A percentile compares a stretch with the other conserved stretches of the same genome.
phyloP scores from a whole-genome alignment of 2,329 filamentous ascomycete species.

The Graphilbum fragrans region DNA sequence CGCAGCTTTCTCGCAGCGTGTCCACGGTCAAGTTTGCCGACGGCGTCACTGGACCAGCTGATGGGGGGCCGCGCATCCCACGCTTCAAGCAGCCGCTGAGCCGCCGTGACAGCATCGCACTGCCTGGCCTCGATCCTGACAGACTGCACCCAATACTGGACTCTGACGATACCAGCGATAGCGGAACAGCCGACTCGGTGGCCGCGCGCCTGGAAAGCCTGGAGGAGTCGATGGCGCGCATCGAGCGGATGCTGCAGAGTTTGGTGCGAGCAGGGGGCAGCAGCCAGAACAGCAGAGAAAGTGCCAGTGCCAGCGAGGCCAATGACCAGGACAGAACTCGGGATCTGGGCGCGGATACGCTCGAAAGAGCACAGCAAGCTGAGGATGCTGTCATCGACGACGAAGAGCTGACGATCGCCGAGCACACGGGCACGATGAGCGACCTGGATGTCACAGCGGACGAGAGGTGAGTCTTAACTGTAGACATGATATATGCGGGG shows the following conservation, averaged over 20 bases:
- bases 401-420: conserved; percentile 3
- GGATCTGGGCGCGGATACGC: not conserved
- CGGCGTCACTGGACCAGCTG: not conserved
- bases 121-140: conserved; percentile 33
- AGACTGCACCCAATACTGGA: conserved; percentile 37
- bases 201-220: conserved; percentile 30
- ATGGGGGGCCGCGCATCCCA: not conserved
- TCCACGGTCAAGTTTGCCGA: conserved; percentile 9
- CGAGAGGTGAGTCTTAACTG: not conserved
- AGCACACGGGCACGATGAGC: conserved; percentile 10
- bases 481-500: no score
- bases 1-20: not conserved
- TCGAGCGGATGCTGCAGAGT: conserved; percentile 17
- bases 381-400: conserved; percentile 9
- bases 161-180: conserved; percentile 19
- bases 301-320: not conserved
- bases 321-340: not conserved
- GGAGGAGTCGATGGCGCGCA: conserved; percentile 32
- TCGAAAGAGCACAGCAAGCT: not conserved
- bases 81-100: conserved; percentile 16
- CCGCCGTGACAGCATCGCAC: conserved; percentile 44
- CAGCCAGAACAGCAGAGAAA: not conserved
- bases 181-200: not conserved
- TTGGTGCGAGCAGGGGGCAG: conserved; percentile 12
- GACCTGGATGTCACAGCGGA: conserved; percentile 11